phyloP scores from a whole-genome alignment of 2,329 filamentous ascomycete genomes.

The Fusarium xyrophilum region DNA sequence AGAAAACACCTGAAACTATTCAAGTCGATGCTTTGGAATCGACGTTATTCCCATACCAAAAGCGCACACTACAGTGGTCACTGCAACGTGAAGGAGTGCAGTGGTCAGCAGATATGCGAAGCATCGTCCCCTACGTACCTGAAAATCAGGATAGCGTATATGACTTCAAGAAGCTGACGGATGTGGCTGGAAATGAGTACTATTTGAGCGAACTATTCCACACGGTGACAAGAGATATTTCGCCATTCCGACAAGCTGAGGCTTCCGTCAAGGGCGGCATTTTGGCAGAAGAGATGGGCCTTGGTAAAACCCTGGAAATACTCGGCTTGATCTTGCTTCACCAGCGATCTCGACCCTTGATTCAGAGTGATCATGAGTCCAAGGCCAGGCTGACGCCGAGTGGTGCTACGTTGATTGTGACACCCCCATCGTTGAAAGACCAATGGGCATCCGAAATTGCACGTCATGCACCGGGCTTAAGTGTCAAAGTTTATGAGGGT shows the following conservation, averaged over 20 bases:
- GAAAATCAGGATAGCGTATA: conserved; percentile 22
- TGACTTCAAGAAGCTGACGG: conserved; percentile 46
- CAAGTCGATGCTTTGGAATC: conserved; percentile 55
- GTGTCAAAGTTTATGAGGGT: conserved; percentile 64
- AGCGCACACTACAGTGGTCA: conserved; percentile 73
- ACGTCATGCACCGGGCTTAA: conserved; percentile 64
- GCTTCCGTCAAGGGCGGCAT: conserved; percentile 65
- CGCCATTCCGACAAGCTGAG: conserved; percentile 53
- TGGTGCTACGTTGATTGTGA: conserved; percentile 67
- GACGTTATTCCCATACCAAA: conserved; percentile 74
- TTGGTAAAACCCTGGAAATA: conserved; percentile 81
- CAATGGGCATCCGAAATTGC: conserved; percentile 69
- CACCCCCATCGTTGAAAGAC: conserved; percentile 61
- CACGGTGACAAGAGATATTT: conserved; percentile 59
- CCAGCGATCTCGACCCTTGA: conserved; percentile 49
- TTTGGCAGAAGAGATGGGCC: conserved; percentile 81
- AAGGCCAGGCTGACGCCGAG: conserved; percentile 54
- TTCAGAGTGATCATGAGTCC: conserved; percentile 26
- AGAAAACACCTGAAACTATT: conserved; percentile 49
- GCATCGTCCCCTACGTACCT: conserved; percentile 28
- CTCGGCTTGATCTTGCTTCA: conserved; percentile 74
- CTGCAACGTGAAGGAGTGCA: conserved; percentile 68
- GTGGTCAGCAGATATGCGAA: conserved; percentile 46
- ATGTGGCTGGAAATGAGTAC: conserved; percentile 49
- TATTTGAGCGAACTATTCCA: conserved; percentile 71